These are phyloP conservation scores for Zarea fungicola DNA, from an alignment of 2,329 filamentous ascomycete species.

Conservation along the genomic window DNA sequence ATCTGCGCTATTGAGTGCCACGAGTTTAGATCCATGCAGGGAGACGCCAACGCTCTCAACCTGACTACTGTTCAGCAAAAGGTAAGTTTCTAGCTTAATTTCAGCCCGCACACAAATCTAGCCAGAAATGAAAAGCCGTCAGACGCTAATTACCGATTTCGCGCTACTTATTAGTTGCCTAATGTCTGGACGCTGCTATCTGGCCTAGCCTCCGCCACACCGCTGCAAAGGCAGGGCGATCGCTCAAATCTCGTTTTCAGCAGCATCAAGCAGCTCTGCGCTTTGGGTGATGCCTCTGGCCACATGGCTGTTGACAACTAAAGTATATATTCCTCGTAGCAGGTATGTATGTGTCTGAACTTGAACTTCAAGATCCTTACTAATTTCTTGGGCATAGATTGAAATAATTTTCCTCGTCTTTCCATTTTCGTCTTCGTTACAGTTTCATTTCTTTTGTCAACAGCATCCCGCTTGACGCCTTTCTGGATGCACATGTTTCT, in stretches of 20 bases:
- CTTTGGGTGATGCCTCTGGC: conserved; percentile 7
- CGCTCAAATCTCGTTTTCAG: conserved; percentile 12
- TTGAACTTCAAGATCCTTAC: not conserved
- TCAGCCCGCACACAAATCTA: not conserved
- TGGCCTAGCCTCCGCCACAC: conserved; percentile 12
- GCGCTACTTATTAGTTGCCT: conserved; percentile 10
- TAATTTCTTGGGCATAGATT: conserved; percentile 1
- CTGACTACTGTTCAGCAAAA: conserved; percentile 14
- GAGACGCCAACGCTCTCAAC: conserved; percentile 1
- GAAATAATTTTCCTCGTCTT: not conserved
- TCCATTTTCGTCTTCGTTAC: no score
- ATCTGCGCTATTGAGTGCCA: conserved; percentile 13
- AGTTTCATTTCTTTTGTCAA: no score
- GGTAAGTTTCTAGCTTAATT: conserved; percentile 3
- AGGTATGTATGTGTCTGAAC: not conserved
- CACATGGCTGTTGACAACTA: conserved; percentile 9
- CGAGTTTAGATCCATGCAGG: conserved; percentile 7
- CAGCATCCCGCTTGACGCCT: no score
- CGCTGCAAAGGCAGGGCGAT: conserved; percentile 13
- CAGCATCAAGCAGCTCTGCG: conserved; percentile 15
- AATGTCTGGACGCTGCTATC: conserved; percentile 14
- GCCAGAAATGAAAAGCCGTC: not conserved
- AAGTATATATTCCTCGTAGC: not conserved
- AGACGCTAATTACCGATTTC: conserved; percentile 13
- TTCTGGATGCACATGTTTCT: not conserved